phyloP scores from a whole-genome alignment of 139 green algal genomes.

The Picochlorum sp. region DNA sequence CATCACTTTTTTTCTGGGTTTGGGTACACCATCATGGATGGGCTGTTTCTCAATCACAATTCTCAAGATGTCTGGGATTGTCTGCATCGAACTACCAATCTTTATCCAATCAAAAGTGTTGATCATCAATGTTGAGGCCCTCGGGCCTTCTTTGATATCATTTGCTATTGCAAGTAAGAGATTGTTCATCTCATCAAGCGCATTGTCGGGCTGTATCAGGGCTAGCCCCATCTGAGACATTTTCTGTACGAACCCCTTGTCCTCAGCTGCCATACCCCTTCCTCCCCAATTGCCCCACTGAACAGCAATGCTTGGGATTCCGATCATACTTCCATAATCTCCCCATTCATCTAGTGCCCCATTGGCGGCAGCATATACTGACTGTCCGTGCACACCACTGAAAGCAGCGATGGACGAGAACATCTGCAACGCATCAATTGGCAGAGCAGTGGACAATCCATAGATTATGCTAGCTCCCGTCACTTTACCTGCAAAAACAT shows the following conservation, averaged over 20 bases:
- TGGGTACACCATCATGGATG: neutral
- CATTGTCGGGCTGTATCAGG: constrained; percentile 43
- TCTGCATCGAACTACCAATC: neutral
- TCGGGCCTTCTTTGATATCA: neutral
- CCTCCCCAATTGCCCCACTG: constrained; percentile 49
- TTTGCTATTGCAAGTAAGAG: constrained; percentile 9
- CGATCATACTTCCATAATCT: neutral
- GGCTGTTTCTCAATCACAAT: constrained; percentile 7
- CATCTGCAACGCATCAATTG: constrained; percentile 20
- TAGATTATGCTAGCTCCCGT: constrained; percentile 19
- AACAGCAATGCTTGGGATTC: constrained; percentile 11
- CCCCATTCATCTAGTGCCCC: constrained; percentile 28
- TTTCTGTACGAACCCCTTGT: constrained; percentile 20
- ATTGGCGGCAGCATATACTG: constrained; percentile 45
- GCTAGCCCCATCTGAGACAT: constrained; percentile 61
- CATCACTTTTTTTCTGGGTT: neutral
- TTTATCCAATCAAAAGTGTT: constrained; percentile 19
- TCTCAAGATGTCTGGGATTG: constrained; percentile 15
- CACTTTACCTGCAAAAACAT: constrained; percentile 34
- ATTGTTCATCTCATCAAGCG: constrained; percentile 31
- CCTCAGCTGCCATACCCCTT: constrained; percentile 33
- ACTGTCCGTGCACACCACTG: constrained; percentile 33
- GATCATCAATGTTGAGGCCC: neutral
- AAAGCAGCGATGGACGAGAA: constrained; percentile 53
- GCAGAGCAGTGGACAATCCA: neutral